Evolutionary conservation across 2,329 filamentous ascomycete genomes (phyloP), one percentile per base, ranked within the genome.

Genomic region (Oidium heveae): DNA sequence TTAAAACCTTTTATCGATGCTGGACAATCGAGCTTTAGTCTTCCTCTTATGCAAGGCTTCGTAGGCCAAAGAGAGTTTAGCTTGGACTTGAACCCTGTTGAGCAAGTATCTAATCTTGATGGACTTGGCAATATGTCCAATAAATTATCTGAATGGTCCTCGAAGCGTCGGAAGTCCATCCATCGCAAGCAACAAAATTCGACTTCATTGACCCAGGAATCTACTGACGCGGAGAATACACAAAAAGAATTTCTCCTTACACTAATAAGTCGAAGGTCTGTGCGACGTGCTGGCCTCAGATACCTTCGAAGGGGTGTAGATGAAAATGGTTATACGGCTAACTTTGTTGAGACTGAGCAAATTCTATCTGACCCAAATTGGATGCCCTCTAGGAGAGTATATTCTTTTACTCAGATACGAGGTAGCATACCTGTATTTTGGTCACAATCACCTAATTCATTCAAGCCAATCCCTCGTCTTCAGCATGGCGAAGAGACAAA

Each of bases 391-490:
- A 70, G 67, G 1, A 85, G 78, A 59, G 72, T 82, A 1, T 84
- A 86, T 65, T 94, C 87, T 0, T 93, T 94, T 61, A 70, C 93
- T 3, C 91, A 98, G 65, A 72, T 87, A 24, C 77, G 91, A 59
- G 89, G 88, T 7, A 95, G 88, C 22, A 94, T 96, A 58, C 91
- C 91, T 0, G 68, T 96, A 0, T 96, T 91, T 70, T 98, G 95
- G 65, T 93, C 88, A 0, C 91, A 98, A 63, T 86, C 84, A 0
- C 88, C 89, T 0, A 96, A 94, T 66, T 87, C 86, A 10, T 77
- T 96, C 60, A 95, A 94, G 64, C 91, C 91, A 0, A 74, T 84
- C 12, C 87, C 89, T 0, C 75, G 84, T 15, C 70, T 93, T 37
- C 84, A 87, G 64, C 87, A 94, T 60, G 93, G 86, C 0, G 71